Conservation (phyloP, 23 red algal species). For the Pyropia yezoensis region DNA sequence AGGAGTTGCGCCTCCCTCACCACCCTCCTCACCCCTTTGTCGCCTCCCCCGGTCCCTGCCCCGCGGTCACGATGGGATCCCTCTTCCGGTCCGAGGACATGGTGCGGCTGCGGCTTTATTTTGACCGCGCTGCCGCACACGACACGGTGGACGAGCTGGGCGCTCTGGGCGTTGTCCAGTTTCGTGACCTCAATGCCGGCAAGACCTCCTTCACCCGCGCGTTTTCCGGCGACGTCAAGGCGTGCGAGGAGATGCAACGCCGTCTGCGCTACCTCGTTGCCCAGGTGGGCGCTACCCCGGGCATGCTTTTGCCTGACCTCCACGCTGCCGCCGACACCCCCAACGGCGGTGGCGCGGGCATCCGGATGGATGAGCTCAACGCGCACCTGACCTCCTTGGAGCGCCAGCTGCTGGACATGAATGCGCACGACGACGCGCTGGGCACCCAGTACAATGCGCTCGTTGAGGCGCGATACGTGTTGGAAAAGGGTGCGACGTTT, state of each 20-base stretch:
- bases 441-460: constrained; percentile 49
- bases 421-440: constrained; percentile 73
- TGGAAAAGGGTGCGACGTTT: constrained; percentile 60
- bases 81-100: constrained; percentile 93
- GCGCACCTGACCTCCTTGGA: constrained; percentile 71
- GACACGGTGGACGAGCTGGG: constrained; percentile 83
- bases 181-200: constrained; percentile 80
- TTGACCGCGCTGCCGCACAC: constrained; percentile 80
- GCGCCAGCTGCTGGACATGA: constrained; percentile 71
- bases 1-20: not conserved
- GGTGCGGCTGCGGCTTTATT: constrained; percentile 75
- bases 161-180: constrained; percentile 57
- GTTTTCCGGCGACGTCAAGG: constrained; percentile 62
- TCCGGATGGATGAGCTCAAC: constrained; percentile 77
- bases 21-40: constrained; percentile 9
- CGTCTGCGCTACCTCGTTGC: constrained; percentile 55
- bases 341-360: not conserved
- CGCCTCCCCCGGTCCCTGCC: constrained; percentile 15
- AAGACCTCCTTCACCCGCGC: constrained; percentile 78
- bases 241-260: constrained; percentile 88
- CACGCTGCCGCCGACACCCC: constrained; percentile 15
- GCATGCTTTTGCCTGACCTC: constrained; percentile 12
- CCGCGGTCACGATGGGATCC: constrained; percentile 31
- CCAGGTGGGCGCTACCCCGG: constrained; percentile 30
- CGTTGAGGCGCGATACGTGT: constrained; percentile 66